These are phyloP conservation scores for Cercospora canescens DNA, from an alignment of 2,329 filamentous ascomycete genomes.

Conservation along the genomic window DNA sequence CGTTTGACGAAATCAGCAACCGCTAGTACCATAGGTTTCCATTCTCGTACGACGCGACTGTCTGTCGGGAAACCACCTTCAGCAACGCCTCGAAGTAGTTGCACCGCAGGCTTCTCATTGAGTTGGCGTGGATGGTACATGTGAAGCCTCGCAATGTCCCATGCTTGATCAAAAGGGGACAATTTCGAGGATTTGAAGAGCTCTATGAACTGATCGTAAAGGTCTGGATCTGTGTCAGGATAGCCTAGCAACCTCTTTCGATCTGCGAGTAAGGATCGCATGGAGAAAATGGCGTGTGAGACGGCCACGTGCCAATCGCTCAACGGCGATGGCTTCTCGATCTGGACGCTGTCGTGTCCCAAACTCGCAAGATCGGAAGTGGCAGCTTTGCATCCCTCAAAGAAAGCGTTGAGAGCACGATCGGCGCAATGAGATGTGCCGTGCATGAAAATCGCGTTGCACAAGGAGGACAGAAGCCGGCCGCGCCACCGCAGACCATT, in stretches of 20 bases:
- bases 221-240: background rate
- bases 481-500: background rate
- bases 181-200: background rate
- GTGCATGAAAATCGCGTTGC: background rate
- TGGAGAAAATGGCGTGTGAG: background rate
- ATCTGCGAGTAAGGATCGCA: background rate
- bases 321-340: background rate
- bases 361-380: background rate
- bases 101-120: background rate
- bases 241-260: background rate
- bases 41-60: background rate
- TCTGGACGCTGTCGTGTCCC: background rate
- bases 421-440: background rate
- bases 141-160: background rate
- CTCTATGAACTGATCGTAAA: background rate
- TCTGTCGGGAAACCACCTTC: background rate
- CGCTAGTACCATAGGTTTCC: background rate
- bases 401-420: background rate
- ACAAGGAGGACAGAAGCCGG: background rate
- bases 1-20: background rate
- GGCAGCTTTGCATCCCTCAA: background rate
- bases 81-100: background rate
- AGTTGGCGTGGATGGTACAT: background rate
- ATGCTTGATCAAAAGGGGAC: background rate
- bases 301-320: background rate